These are phyloP conservation scores for Lyophyllum semitale DNA, from an alignment of 768 basidiomycete genomes.

Conservation along the genomic window DNA sequence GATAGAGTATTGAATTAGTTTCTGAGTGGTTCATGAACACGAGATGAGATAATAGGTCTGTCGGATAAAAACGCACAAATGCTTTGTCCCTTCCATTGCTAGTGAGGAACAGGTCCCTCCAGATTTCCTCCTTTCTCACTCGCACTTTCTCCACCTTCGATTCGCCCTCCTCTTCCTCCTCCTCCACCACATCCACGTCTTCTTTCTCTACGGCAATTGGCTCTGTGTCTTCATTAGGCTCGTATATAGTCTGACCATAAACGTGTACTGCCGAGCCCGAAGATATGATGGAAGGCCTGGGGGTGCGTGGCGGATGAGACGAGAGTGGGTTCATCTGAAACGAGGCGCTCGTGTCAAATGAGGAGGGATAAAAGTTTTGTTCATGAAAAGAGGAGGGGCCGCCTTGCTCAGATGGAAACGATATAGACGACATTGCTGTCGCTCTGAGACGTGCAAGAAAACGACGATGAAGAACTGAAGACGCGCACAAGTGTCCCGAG, in stretches of 20 bases:
- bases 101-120: slow-evolving; percentile 78
- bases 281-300: slow-evolving; percentile 54
- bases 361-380: slow-evolving; percentile 54
- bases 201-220: slow-evolving; percentile 34
- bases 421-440: slow-evolving; percentile 61
- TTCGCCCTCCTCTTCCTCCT: slow-evolving; percentile 47
- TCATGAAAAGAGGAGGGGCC: slow-evolving; percentile 47
- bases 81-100: slow-evolving; percentile 84
- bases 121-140: slow-evolving; percentile 67
- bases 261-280: slow-evolving; percentile 34
- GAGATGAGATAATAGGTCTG: not conserved
- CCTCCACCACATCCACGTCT: slow-evolving; percentile 41
- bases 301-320: slow-evolving; percentile 77
- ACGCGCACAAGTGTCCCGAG: slow-evolving; percentile 4
- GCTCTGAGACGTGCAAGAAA: not conserved
- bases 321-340: slow-evolving; percentile 86
- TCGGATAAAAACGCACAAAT: slow-evolving; percentile 55
- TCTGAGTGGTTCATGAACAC: slow-evolving; percentile 41
- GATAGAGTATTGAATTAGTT: slow-evolving; percentile 86
- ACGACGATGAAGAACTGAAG: not conserved
- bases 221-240: slow-evolving; percentile 42
- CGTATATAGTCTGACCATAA: slow-evolving; percentile 44
- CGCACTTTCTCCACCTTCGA: slow-evolving; percentile 45
- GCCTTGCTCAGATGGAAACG: slow-evolving; percentile 54
- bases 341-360: slow-evolving; percentile 59